Conservation (phyloP, 2,329 filamentous ascomycete species). For the Thermothelomyces thermophilus region DNA sequence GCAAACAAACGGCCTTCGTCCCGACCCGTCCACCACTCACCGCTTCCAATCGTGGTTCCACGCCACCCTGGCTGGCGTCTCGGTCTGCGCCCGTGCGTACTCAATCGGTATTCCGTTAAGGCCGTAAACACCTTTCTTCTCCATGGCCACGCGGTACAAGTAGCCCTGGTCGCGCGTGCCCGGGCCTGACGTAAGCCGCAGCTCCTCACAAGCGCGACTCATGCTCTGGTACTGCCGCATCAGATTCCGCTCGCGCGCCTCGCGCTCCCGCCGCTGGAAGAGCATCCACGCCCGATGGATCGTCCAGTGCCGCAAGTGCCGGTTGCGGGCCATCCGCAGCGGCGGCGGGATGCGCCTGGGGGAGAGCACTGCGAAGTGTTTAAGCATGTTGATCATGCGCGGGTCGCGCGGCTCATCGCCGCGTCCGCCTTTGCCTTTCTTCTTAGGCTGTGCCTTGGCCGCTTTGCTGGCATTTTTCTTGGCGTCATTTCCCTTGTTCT, state of each 20-base stretch:
- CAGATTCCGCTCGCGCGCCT: conserved; percentile 60
- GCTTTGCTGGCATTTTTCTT: background rate
- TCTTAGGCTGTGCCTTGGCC: conserved; percentile 1
- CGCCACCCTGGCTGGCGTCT: conserved; percentile 68
- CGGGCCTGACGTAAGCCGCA: conserved; percentile 55
- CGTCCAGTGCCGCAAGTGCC: conserved; percentile 92
- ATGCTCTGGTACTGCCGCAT: conserved; percentile 77
- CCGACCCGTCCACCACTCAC: conserved; percentile 34
- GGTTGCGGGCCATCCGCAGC: conserved; percentile 80
- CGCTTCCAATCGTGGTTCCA: conserved; percentile 94
- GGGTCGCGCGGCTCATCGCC: conserved; percentile 26
- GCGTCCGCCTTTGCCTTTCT: conserved; percentile 1
- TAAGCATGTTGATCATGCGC: conserved; percentile 30
- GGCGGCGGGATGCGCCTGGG: conserved; percentile 46
- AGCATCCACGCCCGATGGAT: conserved; percentile 95
- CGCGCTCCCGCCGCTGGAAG: conserved; percentile 62
- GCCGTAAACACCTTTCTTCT: conserved; percentile 78
- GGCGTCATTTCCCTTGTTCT: conserved; percentile 1
- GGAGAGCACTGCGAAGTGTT: conserved; percentile 29
- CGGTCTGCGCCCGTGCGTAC: conserved; percentile 78
- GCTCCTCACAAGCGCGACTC: conserved; percentile 76
- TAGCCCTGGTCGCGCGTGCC: conserved; percentile 57
- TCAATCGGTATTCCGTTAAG: conserved; percentile 77
- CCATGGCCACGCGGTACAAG: conserved; percentile 81
- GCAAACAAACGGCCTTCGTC: background rate